Evolutionary conservation across 2,329 filamentous ascomycete species (phyloP).

Genomic region (Fusarium pseudograminearum): DNA sequence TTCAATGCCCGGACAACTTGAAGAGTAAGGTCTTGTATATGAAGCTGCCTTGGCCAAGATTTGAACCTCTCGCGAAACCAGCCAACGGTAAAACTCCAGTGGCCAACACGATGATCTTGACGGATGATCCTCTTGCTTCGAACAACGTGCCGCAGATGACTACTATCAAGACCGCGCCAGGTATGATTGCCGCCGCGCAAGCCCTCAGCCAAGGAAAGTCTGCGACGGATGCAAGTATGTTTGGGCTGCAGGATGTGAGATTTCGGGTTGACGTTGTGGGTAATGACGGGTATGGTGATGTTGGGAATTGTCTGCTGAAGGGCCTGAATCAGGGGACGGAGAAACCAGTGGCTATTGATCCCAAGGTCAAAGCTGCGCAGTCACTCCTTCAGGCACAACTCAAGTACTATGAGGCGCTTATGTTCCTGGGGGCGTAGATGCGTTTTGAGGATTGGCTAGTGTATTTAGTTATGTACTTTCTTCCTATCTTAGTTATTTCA

Average conservation of each 20-base stretch:
- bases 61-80: background rate
- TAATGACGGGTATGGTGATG: background rate
- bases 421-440: background rate
- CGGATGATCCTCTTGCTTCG: background rate
- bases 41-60: background rate
- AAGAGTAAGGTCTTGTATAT: background rate
- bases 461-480: fast-evolving
- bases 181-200: background rate
- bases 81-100: background rate
- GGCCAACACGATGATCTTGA: background rate
- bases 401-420: background rate
- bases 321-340: background rate
- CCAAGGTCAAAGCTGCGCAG: background rate
- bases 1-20: background rate
- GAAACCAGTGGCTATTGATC: background rate
- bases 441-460: fast-evolving
- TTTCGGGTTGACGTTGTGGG: background rate
- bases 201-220: background rate
- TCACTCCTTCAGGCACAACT: background rate
- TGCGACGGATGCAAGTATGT: background rate
- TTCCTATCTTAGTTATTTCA: fast-evolving
- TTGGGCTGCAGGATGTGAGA: background rate
- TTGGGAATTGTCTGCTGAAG: background rate
- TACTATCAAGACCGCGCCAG: background rate
- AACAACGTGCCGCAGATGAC: background rate